Percentiles rank a stretch among this genome's conserved stretches.
Evolutionary conservation across 306 rosid species (phyloP).

Genomic region (Quercus rubra): DNA sequence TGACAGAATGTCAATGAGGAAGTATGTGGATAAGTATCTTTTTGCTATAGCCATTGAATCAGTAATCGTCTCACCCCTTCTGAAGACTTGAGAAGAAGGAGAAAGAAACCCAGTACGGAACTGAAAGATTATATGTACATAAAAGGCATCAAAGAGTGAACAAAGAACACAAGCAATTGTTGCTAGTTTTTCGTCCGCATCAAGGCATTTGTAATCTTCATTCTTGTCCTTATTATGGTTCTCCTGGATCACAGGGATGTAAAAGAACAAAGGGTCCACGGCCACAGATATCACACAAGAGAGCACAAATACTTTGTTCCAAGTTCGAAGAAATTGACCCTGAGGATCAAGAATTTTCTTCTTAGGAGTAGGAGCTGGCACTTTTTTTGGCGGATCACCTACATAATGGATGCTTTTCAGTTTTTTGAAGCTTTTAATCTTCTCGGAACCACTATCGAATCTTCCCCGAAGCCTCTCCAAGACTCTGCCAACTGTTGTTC

Average conservation of each 20-base stretch:
- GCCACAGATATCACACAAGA: conserved; percentile 72
- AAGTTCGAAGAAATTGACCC: conserved; percentile 62
- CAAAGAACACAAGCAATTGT: conserved; percentile 70
- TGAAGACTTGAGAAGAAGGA: conserved; percentile 84
- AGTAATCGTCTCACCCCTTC: conserved; percentile 66
- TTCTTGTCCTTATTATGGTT: no score
- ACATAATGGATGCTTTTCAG: conserved; percentile 3
- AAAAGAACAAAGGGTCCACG: conserved; percentile 81
- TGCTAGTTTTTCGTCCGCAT: conserved; percentile 28
- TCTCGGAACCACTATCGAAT: no score
- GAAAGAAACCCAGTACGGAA: conserved; percentile 81
- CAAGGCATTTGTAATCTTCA: conserved; percentile 27
- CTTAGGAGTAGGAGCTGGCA: conserved; percentile 13
- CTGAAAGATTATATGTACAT: conserved; percentile 60
- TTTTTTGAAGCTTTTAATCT: neutral
- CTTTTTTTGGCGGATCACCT: conserved; percentile 22
- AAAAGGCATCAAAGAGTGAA: conserved; percentile 70
- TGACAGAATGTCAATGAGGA: conserved; percentile 72
- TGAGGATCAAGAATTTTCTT: conserved; percentile 72
- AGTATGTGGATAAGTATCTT: conserved; percentile 61
- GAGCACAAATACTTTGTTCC: conserved; percentile 83
- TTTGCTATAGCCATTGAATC: conserved; percentile 57
- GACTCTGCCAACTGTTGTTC: conserved; percentile 25
- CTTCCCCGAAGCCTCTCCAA: neutral
- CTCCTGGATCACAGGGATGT: conserved; percentile 46